Evolutionary conservation across 2,329 filamentous ascomycete genomes (phyloP), one percentile per base, ranked within the genome.

Genomic region (Fusarium oligoseptatum): DNA sequence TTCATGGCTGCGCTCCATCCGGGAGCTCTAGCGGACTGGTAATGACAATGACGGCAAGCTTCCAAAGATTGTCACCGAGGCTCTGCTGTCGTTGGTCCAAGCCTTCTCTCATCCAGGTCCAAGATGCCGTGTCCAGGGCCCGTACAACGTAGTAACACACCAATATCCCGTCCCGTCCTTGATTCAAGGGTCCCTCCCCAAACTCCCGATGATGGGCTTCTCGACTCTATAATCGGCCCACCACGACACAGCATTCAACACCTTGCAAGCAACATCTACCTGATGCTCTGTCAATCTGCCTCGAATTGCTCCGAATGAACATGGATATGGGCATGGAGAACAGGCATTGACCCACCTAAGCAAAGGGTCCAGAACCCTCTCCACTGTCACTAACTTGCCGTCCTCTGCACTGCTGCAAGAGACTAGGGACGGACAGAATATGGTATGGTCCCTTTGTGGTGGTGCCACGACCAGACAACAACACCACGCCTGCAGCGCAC

Each of bases 401-500:
- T 39, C 5, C 17, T 32, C 48, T 52, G 24, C 45, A 5, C 45
- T 50, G 45, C 24, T 65, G 41, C 56, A 24, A 52, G 27, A 24
- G 52, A 60, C 45, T 52, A 66, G 20, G 39, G 24, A 56, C 52
- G 55, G 64, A n/a, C 32, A 66, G 43, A 58, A 60, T 32, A 57
- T 64, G 52, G 36, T 56, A 37, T 58, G 55, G 55, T 58, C 22
- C 60, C 67, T 56, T 56, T 12, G 43, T 56, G 55, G 76, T 77
- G 75, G 73, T 74, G 68, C 76, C 76, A 78, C 64, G 52, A 17
- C 64, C 64, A 57, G 39, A 64, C 66, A 66, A 75, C 70, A 74
- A 75, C 76, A 78, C 72, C 76, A 75, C 76, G 52, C 67, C 64
- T 72, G 71, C 74, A 76, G 68, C 66, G 55, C 64, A 52, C 50